phyloP scores from a whole-genome alignment of 139 green algal species.

The Micractinium sp. region DNA sequence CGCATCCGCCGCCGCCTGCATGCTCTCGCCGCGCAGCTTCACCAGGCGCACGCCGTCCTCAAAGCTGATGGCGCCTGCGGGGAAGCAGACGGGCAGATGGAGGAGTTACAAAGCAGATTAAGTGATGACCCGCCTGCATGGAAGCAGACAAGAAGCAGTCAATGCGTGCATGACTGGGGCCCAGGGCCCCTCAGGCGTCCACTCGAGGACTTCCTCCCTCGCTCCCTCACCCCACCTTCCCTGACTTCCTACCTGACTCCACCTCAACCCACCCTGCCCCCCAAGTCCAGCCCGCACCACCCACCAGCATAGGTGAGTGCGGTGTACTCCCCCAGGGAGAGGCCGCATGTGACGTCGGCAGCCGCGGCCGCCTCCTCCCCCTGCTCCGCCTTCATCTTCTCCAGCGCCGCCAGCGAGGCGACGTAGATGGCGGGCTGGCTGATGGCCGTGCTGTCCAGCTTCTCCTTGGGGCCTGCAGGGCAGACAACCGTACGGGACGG shows the following conservation, averaged over 20 bases:
- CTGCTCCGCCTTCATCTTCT: slow-evolving; percentile 84
- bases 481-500: too few species aligned
- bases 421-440: slow-evolving; percentile 99
- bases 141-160: too few species aligned
- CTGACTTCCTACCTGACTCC: too few species aligned
- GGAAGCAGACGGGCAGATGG: neutral
- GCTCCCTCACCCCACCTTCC: too few species aligned
- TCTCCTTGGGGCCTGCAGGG: slow-evolving; percentile 90
- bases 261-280: neutral
- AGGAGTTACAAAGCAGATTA: too few species aligned
- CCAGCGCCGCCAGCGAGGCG: slow-evolving; percentile 91
- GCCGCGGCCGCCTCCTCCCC: slow-evolving; percentile 73
- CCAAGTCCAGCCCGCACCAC: neutral
- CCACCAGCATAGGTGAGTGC: slow-evolving; percentile 92
- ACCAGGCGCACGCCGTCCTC: slow-evolving; percentile 96
- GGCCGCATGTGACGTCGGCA: slow-evolving; percentile 85
- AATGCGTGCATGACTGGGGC: neutral
- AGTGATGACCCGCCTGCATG: too few species aligned
- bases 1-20: slow-evolving; percentile 97
- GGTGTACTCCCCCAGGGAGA: slow-evolving; percentile 98
- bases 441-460: slow-evolving; percentile 94
- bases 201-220: too few species aligned
- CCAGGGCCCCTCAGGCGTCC: neutral
- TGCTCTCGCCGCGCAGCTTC: slow-evolving; percentile 95
- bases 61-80: slow-evolving; percentile 69